Evolutionary conservation across 345 rosid species (phyloP), one percentile per base, ranked within the genome.

Genomic region (Linum lewisii): DNA sequence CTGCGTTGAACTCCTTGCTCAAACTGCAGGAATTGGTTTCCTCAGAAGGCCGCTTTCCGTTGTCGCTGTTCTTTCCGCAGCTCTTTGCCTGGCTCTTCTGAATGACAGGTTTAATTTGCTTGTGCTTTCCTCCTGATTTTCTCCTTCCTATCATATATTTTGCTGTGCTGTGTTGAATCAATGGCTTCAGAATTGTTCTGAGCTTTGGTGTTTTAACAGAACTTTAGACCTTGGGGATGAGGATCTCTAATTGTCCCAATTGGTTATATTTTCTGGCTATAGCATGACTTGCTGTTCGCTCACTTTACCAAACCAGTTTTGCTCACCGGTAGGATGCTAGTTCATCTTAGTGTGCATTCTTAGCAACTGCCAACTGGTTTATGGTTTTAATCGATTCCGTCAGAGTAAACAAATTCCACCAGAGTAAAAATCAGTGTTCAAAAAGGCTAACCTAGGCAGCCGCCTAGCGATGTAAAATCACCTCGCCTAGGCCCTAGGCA

Each of bases 21-120:
- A 13, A 49, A 44, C 62, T 71, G 11, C 72, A 91, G 98, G 86
- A 60, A 59, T 91, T 75, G 96, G 95, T 20, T 90, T 90, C 68
- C 80, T 90, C 24, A 82, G 84, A 71, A 90, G 92, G 78, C 97
- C 97, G 7, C 77, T 87, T 29, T 81, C 96, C 4, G 79, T 93
- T 59, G 72, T 90, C 61, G 86, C 97, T 63, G 90, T 88, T 24
- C 22, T 90, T 49, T 70, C 84, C 61, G 82, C 96, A 4, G 83
- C 87, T 2, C 74, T 93, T 21, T 82, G 77, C 75, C 75, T 93
- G 6, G 90, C 92, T 22, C 77, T 84, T 69, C 80, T 93, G 51
- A 93, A 93, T 79, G 99, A 89, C 65, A 93, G 99, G 99, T 83
- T 42, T 3, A 63, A 49, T 63, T 44, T 58, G 14, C 23, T 49